Percentiles rank a stretch among this genome's conserved stretches.
Conservation (phyloP, 768 basidiomycete genomes). For the Amanita phalloides region DNA sequence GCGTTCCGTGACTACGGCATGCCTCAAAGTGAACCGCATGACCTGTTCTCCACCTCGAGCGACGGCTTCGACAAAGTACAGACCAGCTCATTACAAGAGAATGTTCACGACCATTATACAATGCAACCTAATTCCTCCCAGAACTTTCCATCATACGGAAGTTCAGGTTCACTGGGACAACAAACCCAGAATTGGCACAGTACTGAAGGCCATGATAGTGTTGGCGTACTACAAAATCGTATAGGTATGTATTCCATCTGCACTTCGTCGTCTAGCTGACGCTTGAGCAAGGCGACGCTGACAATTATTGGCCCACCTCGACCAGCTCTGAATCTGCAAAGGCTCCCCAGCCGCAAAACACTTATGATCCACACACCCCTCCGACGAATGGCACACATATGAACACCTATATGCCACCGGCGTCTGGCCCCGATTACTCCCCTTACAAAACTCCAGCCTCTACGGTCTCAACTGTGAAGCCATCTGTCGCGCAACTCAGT, state of each 20-base stretch:
- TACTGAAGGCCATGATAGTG: neutral
- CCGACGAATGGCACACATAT: neutral
- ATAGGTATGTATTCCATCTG: neutral
- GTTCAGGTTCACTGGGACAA: neutral
- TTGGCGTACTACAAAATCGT: neutral
- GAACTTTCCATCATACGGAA: constrained; percentile 6
- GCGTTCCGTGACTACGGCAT: neutral
- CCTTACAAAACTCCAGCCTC: neutral
- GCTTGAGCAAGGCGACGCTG: neutral
- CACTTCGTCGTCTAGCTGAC: neutral
- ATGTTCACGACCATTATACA: neutral
- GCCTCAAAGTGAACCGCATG: neutral
- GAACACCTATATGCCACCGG: constrained; percentile 5
- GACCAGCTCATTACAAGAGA: neutral
- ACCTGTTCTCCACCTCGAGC: neutral
- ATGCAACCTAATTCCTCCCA: neutral
- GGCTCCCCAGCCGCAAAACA: constrained; percentile 5
- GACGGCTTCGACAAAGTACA: neutral
- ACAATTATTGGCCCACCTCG: neutral
- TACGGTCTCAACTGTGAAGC: neutral
- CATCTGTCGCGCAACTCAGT: neutral
- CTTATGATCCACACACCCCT: constrained; percentile 12
- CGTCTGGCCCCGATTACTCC: constrained; percentile 3
- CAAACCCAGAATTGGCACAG: constrained; percentile 1
- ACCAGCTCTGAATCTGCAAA: neutral